A percentile compares a stretch with the other conserved stretches of the same genome.
These are phyloP conservation scores for Leptodermis oblonga DNA, from an alignment of 257 asterid genomes.

Conservation along the genomic window DNA sequence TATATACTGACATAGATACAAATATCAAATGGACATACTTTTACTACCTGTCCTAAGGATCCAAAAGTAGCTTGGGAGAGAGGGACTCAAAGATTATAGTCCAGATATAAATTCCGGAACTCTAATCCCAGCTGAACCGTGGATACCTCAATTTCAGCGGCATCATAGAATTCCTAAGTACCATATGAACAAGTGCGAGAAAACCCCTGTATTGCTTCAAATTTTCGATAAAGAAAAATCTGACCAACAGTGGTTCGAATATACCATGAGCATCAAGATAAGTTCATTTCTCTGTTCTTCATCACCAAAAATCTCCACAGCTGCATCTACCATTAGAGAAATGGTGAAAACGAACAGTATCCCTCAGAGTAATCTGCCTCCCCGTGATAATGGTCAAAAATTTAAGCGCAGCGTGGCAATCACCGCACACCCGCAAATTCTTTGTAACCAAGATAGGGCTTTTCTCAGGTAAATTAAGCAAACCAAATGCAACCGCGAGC, in stretches of 20 bases:
- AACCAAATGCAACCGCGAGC: constrained; percentile 73
- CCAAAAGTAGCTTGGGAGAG: not conserved
- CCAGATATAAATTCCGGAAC: too few species aligned
- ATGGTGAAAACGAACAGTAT: constrained; percentile 76
- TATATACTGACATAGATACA: not conserved
- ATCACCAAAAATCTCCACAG: constrained; percentile 79
- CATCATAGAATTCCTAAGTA: too few species aligned
- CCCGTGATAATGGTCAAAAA: too few species aligned
- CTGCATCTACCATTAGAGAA: constrained; percentile 64
- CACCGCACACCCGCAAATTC: too few species aligned
- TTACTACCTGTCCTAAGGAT: constrained; percentile 5
- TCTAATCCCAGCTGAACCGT: too few species aligned
- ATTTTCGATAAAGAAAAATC: too few species aligned
- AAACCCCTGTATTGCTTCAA: too few species aligned
- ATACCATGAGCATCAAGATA: too few species aligned
- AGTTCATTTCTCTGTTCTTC: not conserved
- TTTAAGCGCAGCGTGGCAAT: too few species aligned
- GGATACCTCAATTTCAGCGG: too few species aligned
- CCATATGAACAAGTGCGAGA: too few species aligned
- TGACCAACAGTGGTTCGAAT: too few species aligned
- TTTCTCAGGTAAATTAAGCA: constrained; percentile 39
- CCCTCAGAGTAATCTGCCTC: constrained; percentile 70
- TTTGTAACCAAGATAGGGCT: constrained; percentile 42
- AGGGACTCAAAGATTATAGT: not conserved
- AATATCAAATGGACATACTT: not conserved